A percentile compares a stretch with the other conserved stretches of the same genome.
Conservation (phyloP, 441 rosid genomes). For the Populus hybrid region DNA sequence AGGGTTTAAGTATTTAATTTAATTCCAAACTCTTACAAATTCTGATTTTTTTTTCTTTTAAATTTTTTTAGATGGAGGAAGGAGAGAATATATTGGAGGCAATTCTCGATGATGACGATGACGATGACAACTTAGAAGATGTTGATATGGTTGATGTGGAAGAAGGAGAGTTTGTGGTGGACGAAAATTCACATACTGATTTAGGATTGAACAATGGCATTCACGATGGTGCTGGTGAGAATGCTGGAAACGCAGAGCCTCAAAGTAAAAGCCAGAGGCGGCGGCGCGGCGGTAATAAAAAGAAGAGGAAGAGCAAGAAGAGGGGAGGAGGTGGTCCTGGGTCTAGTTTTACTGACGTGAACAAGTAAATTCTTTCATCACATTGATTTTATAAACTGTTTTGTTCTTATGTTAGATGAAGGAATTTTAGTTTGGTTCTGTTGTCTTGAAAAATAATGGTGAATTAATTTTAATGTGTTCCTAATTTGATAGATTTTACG, state of each 20-base stretch:
- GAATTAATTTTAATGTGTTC: neutral
- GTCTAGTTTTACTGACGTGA: slow-evolving; percentile 45
- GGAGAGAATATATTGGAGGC: slow-evolving; percentile 55
- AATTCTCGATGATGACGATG: slow-evolving; percentile 53
- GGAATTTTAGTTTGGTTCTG: neutral
- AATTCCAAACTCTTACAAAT: neutral
- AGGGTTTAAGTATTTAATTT: neutral
- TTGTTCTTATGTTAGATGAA: neutral
- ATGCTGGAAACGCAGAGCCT: slow-evolving; percentile 29
- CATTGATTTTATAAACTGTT: neutral
- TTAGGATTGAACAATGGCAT: slow-evolving; percentile 15
- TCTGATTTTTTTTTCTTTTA: neutral
- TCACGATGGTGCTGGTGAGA: neutral
- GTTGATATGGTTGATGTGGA: slow-evolving; percentile 83
- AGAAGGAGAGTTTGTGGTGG: slow-evolving; percentile 69
- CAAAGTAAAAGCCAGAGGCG: slow-evolving; percentile 36
- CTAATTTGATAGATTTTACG: neutral
- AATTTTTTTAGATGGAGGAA: slow-evolving; percentile 45
- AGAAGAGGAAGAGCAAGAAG: slow-evolving; percentile 48
- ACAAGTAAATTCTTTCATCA: slow-evolving; percentile 41
- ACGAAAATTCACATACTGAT: slow-evolving; percentile 23
- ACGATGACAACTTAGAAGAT: slow-evolving; percentile 45
- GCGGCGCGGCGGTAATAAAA: slow-evolving; percentile 44
- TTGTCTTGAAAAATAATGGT: neutral
- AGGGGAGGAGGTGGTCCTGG: slow-evolving; percentile 29